Base-by-base conservation (phyloP, 129 eudicot genomes). In the Flaveria brownii region DNA sequence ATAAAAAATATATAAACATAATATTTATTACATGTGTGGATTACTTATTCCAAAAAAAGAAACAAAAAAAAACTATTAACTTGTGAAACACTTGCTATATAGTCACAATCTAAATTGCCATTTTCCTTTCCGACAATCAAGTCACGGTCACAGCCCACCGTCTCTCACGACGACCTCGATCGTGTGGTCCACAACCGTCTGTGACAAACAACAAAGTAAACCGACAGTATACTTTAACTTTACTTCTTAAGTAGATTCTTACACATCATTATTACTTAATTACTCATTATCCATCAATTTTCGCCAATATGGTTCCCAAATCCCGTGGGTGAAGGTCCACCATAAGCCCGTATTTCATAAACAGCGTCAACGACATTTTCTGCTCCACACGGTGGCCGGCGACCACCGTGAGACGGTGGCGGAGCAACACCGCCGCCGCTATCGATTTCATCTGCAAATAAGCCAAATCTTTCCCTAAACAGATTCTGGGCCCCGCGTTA, bases 371-470 rank as follows among this genome's bases (percentile, higher is more conserved):
- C 1, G 96, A 90, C 92, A 90, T 90, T 74, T 90, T 90, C 69
- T 90, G 96, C 80, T 90, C 96, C 22, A 90, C 96, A 55, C 84
- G 86, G 88, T 90, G 96, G 55, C 92, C 92, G 1, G 78, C 65
- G 10, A 80, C 88, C 84, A 85, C 80, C 56, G 88, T 15, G 46
- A 90, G 82, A 2, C 96, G 88, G 87, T 90, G 91, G 61, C 90
- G 87, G 15, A 90, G 88, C 56, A 90, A 68, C 30, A 87, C 85
- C 0, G 96, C 92, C 17, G 88, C 92, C 22, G 90, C 92, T 0
- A 90, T 84, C 20, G 96, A 90, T 80, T 90, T 90, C 96, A 90
- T 90, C n/a, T 90, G 96, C 54, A 90, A 66, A 65, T 87, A 90
- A 0, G 96, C 96, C 84, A 90, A 74, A 7, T 90, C 96, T 74